Percentiles rank a stretch among this genome's conserved stretches.
These are phyloP conservation scores for Schoenoplectus tabernaemontani DNA, from an alignment of 202 grass and related monocot species.

Conservation along the genomic window DNA sequence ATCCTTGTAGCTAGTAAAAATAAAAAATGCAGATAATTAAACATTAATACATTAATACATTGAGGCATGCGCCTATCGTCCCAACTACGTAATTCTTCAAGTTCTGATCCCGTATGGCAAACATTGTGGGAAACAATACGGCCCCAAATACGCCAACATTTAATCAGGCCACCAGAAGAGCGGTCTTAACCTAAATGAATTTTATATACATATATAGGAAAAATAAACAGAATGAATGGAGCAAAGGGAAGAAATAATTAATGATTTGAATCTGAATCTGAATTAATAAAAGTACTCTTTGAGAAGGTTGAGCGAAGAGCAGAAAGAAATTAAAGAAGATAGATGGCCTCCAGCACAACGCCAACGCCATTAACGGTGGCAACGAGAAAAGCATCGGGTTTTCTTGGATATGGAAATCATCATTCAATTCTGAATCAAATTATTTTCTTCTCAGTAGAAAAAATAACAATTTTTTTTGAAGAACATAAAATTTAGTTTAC, in stretches of 20 bases:
- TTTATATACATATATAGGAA: background rate
- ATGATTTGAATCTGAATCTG: no score
- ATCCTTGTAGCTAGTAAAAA: no score
- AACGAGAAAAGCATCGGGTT: constrained; percentile 51
- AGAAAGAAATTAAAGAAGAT: constrained; percentile 56
- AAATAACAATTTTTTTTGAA: no score
- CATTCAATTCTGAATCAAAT: no score
- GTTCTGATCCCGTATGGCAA: constrained; percentile 18
- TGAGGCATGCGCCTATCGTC: constrained; percentile 40
- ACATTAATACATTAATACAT: constrained; percentile 68
- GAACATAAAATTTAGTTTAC: no score
- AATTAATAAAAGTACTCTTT: constrained; percentile 34
- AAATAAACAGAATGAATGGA: background rate
- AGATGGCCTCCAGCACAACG: constrained; percentile 41
- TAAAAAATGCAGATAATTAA: no score
- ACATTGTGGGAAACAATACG: constrained; percentile 27
- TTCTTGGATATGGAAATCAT: no score
- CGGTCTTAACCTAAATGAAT: constrained; percentile 30
- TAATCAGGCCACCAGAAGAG: constrained; percentile 28
- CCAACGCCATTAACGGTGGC: constrained; percentile 58
- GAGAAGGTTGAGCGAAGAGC: constrained; percentile 27
- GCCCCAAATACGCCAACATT: constrained; percentile 40
- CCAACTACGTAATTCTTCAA: constrained; percentile 40
- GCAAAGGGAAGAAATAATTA: no score
- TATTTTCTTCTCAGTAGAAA: no score